A percentile compares a stretch with the other conserved stretches of the same genome.
These are phyloP conservation scores for Colletotrichum noveboracense DNA, from an alignment of 2,329 filamentous ascomycete species.

Conservation along the genomic window DNA sequence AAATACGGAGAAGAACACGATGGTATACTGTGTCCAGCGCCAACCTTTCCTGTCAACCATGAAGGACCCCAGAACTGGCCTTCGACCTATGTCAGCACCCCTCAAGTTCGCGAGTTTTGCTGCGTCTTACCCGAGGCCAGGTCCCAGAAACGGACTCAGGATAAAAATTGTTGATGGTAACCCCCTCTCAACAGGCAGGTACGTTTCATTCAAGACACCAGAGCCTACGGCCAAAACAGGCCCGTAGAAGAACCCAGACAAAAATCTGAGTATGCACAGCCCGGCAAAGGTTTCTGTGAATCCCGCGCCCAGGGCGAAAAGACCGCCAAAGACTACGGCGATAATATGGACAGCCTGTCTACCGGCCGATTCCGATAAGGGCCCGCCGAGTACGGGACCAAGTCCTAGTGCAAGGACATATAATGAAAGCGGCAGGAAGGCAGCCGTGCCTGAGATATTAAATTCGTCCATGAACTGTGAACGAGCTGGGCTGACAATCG, in stretches of 20 bases:
- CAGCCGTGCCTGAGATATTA: slow-evolving; percentile 55
- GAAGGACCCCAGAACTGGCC: slow-evolving; percentile 54
- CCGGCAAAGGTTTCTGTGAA: slow-evolving; percentile 55
- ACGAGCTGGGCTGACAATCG: slow-evolving; percentile 57
- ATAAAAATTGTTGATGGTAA: slow-evolving; percentile 50
- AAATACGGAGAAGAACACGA: slow-evolving; percentile 50
- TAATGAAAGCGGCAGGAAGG: slow-evolving; percentile 62
- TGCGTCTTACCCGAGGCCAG: slow-evolving; percentile 50
- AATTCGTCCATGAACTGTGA: slow-evolving; percentile 57
- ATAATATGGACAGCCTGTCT: slow-evolving; percentile 56
- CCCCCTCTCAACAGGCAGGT: slow-evolving; percentile 43
- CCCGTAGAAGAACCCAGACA: slow-evolving; percentile 56
- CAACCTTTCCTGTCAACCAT: slow-evolving; percentile 48
- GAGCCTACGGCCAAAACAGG: slow-evolving; percentile 54
- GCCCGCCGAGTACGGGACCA: slow-evolving; percentile 64
- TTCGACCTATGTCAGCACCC: slow-evolving; percentile 25
- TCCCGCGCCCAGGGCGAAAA: slow-evolving; percentile 62
- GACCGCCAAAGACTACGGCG: slow-evolving; percentile 48
- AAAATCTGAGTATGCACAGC: slow-evolving; percentile 60
- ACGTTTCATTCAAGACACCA: slow-evolving; percentile 56
- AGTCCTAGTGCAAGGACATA: slow-evolving; percentile 66
- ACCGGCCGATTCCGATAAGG: slow-evolving; percentile 62
- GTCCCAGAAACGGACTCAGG: slow-evolving; percentile 57
- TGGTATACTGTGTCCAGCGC: slow-evolving; percentile 59
- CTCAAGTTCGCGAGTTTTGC: background rate